Evolutionary conservation across 768 basidiomycete genomes (phyloP), one percentile per base, ranked within the genome.

Genomic region (Termitomyces sp.): DNA sequence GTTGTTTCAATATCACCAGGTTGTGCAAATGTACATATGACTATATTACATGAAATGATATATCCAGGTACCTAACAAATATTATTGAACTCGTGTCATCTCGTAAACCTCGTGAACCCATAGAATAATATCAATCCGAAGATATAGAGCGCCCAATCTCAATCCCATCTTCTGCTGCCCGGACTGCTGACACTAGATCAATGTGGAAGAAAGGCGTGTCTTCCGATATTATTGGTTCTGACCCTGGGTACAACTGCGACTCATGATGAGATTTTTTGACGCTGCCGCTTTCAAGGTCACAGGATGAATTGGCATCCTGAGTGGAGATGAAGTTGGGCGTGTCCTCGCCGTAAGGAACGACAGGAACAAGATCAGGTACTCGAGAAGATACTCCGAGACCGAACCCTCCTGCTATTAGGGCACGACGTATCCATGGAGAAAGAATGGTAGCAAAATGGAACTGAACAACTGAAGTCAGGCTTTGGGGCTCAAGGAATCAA

Each of bases 391-490:
- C 68, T n/a, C 92, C 90, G 20, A 79, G 78, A 8, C 96, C 96
- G 68, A 98, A 98, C 2, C 93, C 93, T 58, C 89, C 95, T 4
- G 94, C 92, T 48, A 93, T 74, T 34, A 95, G 80, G 5, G 92
- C 91, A 51, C 95, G 88, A 55, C 89, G 84, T 58, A 93, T 91
- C 96, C 95, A 99, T 0, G 94, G 94, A 1, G 92, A 94, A 55
- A 95, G 83, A 36, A 98, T 78, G 36, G 90, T 85, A 5, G 92
- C 88, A 69, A 99, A 99, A 75, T 98, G 96, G 80, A 97, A 98
- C 82, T 93, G 69, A 42, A 33, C 54, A 52, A 10, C 36, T 42
- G 20, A 50, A 58, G n/a, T 42, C 39, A 18, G 22, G 20, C 16
- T 26, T 24, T 26, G n/a, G 15, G 8, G 26, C 24, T 4, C 20